Conservation (phyloP, 768 basidiomycete genomes). For the Gelatoporia subvermispora region DNA sequence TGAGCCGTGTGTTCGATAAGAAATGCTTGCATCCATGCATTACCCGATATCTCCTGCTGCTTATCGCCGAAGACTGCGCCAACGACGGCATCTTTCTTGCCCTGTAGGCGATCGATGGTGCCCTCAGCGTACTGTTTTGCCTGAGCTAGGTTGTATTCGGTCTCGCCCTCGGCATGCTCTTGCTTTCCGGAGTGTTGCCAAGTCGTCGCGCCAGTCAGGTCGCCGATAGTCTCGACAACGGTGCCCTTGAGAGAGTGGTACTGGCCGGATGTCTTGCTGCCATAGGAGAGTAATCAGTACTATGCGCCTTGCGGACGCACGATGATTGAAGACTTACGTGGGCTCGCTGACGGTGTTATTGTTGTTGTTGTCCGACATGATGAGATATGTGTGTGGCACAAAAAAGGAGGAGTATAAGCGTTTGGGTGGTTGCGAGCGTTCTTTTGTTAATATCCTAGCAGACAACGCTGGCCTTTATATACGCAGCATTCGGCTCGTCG, state of each 20-base stretch:
- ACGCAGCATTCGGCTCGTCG: too few relatives aligned
- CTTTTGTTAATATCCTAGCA: too few relatives aligned
- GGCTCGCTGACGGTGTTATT: too few relatives aligned
- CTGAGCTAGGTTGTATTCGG: constrained; percentile 41
- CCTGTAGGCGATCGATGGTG: constrained; percentile 36
- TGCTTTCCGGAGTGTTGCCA: constrained; percentile 45
- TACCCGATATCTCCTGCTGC: constrained; percentile 47
- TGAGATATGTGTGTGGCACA: neutral
- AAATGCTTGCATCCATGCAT: too few relatives aligned
- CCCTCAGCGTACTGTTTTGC: constrained; percentile 50
- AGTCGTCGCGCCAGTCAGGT: constrained; percentile 35
- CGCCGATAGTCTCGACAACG: constrained; percentile 36
- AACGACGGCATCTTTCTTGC: constrained; percentile 51
- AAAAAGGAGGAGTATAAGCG: too few relatives aligned
- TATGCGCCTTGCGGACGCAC: neutral
- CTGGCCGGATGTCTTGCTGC: constrained; percentile 34
- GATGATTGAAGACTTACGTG: constrained; percentile 12
- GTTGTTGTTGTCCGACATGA: constrained; percentile 15
- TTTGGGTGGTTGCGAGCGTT: too few relatives aligned
- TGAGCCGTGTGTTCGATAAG: too few relatives aligned
- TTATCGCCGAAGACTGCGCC: constrained; percentile 56
- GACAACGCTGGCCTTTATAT: too few relatives aligned
- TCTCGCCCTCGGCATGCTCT: constrained; percentile 46
- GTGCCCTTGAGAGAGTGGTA: constrained; percentile 37
- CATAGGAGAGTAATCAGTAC: neutral